phyloP scores from a whole-genome alignment of 2,329 filamentous ascomycete species.

The Monilinia fructigena region DNA sequence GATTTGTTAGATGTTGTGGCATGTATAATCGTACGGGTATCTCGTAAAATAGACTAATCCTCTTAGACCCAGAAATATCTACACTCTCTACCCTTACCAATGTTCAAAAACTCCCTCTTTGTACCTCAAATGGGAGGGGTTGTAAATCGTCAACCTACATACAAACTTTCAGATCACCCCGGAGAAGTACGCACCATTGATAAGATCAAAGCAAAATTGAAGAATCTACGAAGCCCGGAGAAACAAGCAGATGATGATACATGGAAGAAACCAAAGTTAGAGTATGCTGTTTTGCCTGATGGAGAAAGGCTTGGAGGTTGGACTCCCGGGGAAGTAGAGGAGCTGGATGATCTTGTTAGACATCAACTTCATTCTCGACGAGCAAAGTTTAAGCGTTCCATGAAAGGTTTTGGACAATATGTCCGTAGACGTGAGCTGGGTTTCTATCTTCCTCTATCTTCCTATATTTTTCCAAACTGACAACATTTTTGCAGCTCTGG shows the following conservation, averaged over 20 bases:
- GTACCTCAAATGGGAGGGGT: constrained; percentile 72
- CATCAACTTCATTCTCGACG: constrained; percentile 82
- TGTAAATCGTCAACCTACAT: constrained; percentile 61
- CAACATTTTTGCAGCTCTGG: constrained; percentile 53
- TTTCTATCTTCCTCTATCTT: background rate
- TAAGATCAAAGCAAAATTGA: constrained; percentile 31
- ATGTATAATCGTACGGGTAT: constrained; percentile 37
- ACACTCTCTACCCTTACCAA: constrained; percentile 83
- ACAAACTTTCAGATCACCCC: constrained; percentile 28
- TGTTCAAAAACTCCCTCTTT: constrained; percentile 82
- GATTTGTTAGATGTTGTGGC: constrained; percentile 69
- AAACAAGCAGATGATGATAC: constrained; percentile 25
- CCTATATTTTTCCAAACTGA: constrained; percentile 3
- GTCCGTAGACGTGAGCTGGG: constrained; percentile 59
- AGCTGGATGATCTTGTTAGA: constrained; percentile 81
- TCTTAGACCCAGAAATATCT: constrained; percentile 74
- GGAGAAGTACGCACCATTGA: constrained; percentile 30
- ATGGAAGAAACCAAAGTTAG: constrained; percentile 29
- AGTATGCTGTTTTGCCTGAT: constrained; percentile 74
- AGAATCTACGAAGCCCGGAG: constrained; percentile 23
- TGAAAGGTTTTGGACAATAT: constrained; percentile 80
- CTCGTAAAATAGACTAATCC: constrained; percentile 32
- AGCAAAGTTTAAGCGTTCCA: constrained; percentile 72
- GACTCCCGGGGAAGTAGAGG: constrained; percentile 68
- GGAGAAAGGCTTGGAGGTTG: constrained; percentile 72